phyloP scores from a whole-genome alignment of 345 rosid species.

The Bruguiera sexangula region DNA sequence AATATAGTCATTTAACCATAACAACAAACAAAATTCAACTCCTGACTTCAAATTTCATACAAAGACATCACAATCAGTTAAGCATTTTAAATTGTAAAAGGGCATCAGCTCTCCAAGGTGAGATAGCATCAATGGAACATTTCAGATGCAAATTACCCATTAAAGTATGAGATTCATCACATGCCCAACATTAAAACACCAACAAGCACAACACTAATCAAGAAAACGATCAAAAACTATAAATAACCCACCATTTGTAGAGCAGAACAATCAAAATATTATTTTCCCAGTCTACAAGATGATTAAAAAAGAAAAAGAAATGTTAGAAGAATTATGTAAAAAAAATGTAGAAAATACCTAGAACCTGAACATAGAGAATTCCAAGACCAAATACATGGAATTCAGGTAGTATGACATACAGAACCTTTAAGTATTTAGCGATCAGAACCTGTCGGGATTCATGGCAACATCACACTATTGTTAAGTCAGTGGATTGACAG shows the following conservation, averaged over 20 bases:
- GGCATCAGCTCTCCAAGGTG: constrained; percentile 62
- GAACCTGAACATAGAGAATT: too few relatives aligned
- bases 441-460: constrained; percentile 64
- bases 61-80: too few relatives aligned
- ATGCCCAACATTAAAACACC: constrained; percentile 1
- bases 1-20: too few relatives aligned
- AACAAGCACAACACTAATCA: background rate
- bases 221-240: background rate
- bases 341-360: too few relatives aligned
- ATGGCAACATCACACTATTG: constrained; percentile 36
- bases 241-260: background rate
- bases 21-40: too few relatives aligned
- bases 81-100: background rate
- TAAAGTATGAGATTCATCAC: constrained; percentile 31
- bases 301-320: too few relatives aligned
- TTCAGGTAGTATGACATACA: too few relatives aligned
- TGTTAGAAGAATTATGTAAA: too few relatives aligned
- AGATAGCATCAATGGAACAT: constrained; percentile 38
- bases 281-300: too few relatives aligned
- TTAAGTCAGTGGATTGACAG: constrained; percentile 54
- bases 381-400: too few relatives aligned
- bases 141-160: constrained; percentile 57
- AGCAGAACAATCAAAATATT: too few relatives aligned
- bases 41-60: too few relatives aligned
- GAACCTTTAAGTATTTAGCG: constrained; percentile 13